Percentiles rank a stretch among this genome's conserved stretches.
These are phyloP conservation scores for Antrodiella citrinella DNA, from an alignment of 768 basidiomycete genomes.

Conservation along the genomic window DNA sequence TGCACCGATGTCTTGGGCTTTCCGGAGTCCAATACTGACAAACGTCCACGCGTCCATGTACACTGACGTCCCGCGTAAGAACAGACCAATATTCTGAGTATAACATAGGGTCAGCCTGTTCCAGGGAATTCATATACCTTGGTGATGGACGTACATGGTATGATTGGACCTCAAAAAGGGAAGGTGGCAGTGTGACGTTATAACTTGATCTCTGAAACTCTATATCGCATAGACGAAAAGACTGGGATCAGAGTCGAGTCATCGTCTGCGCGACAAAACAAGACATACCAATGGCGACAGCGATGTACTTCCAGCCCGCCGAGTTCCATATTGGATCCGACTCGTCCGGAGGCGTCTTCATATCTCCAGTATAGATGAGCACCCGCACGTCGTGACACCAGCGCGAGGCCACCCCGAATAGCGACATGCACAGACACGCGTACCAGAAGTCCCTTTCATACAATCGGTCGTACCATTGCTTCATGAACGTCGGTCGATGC, in stretches of 20 bases:
- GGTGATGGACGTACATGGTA: constrained; percentile 2
- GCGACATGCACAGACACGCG: constrained; percentile 32
- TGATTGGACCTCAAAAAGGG: constrained; percentile 1
- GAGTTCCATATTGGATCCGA: constrained; percentile 17
- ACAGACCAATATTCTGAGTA: constrained; percentile 7
- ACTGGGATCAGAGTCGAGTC: no score
- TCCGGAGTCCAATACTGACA: constrained; percentile 40
- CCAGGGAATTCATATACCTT: no score
- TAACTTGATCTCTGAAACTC: not conserved
- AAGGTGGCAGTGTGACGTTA: not conserved
- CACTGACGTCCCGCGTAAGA: constrained; percentile 4
- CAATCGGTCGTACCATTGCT: constrained; percentile 26
- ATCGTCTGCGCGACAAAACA: no score
- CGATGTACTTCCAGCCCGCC: constrained; percentile 33
- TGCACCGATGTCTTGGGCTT: constrained; percentile 61
- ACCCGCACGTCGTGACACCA: constrained; percentile 44
- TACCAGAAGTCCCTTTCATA: constrained; percentile 38
- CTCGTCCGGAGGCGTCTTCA: not conserved
- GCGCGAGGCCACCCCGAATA: constrained; percentile 43
- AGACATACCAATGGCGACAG: not conserved
- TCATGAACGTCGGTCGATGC: constrained; percentile 54
- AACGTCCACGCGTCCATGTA: constrained; percentile 9
- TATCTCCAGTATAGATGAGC: constrained; percentile 15
- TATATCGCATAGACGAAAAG: not conserved
- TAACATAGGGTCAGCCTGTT: no score